Conservation (phyloP, 441 rosid genomes). For the Pelargonium citronellum region DNA sequence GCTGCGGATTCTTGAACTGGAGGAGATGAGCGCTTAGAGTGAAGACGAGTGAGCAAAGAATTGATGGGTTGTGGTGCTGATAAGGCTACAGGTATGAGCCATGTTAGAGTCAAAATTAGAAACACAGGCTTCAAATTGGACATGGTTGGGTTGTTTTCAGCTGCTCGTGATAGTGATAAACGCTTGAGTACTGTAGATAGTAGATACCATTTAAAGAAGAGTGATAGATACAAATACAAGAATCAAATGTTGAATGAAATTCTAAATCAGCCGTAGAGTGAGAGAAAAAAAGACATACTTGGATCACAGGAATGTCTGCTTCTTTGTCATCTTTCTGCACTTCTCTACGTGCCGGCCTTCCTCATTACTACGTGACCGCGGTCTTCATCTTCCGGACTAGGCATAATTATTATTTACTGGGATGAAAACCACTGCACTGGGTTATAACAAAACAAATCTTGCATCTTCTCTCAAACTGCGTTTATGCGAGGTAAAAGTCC, state of each 20-base stretch:
- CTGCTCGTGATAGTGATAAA: background rate
- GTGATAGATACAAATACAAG: background rate
- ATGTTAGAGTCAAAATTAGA: slow-evolving; percentile 22
- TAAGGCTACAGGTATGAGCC: slow-evolving; percentile 5
- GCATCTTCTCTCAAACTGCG: too few relatives aligned
- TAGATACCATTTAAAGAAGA: background rate
- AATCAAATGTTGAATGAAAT: too few relatives aligned
- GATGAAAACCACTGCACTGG: too few relatives aligned
- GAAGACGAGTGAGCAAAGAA: slow-evolving; percentile 44
- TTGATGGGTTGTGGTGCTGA: slow-evolving; percentile 35
- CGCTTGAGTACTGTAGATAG: background rate
- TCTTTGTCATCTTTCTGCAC: background rate
- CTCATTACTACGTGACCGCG: background rate
- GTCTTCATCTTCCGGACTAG: too few relatives aligned
- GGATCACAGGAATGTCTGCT: slow-evolving; percentile 1
- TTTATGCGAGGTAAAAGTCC: too few relatives aligned
- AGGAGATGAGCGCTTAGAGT: slow-evolving; percentile 47
- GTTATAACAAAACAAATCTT: too few relatives aligned
- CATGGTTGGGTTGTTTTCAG: slow-evolving; percentile 16
- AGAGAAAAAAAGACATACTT: background rate
- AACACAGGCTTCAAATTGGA: slow-evolving; percentile 11
- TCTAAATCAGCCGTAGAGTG: too few relatives aligned
- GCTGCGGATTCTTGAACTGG: slow-evolving; percentile 74
- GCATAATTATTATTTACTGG: too few relatives aligned
- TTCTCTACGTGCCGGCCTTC: background rate